phyloP scores from a whole-genome alignment of 768 basidiomycete species.

The Tulasnella sp. region DNA sequence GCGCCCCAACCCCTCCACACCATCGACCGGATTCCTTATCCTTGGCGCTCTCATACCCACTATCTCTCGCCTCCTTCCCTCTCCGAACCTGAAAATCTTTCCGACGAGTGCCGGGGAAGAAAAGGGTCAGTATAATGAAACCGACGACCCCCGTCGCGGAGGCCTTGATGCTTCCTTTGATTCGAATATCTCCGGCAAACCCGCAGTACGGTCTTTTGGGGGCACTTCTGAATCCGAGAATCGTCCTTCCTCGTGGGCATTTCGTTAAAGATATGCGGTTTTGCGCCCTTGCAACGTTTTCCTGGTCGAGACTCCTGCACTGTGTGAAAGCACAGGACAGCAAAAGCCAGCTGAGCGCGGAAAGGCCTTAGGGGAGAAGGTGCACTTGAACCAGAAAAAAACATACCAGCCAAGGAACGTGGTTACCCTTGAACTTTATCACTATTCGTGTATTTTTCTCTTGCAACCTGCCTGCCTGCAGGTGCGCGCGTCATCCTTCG shows the following conservation, averaged over 20 bases:
- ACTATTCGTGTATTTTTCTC: neutral
- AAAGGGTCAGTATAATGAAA: neutral
- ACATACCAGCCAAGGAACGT: neutral
- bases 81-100: conserved; percentile 6
- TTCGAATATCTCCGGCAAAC: conserved; percentile 5
- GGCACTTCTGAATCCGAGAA: conserved; percentile 3
- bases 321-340: neutral
- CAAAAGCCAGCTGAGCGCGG: neutral
- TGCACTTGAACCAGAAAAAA: conserved; percentile 4
- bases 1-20: neutral
- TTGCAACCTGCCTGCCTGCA: neutral
- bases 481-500: neutral
- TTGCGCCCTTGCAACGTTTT: neutral
- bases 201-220: neutral
- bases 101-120: neutral
- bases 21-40: neutral
- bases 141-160: neutral
- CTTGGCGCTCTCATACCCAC: conserved; percentile 10
- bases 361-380: conserved; percentile 11
- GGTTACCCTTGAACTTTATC: conserved; percentile 12
- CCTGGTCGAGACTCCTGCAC: neutral
- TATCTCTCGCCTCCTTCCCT: neutral
- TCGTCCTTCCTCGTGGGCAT: neutral
- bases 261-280: neutral
- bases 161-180: neutral